phyloP scores from a whole-genome alignment of 2,329 filamentous ascomycete species.

The Lachnellula occidentalis region DNA sequence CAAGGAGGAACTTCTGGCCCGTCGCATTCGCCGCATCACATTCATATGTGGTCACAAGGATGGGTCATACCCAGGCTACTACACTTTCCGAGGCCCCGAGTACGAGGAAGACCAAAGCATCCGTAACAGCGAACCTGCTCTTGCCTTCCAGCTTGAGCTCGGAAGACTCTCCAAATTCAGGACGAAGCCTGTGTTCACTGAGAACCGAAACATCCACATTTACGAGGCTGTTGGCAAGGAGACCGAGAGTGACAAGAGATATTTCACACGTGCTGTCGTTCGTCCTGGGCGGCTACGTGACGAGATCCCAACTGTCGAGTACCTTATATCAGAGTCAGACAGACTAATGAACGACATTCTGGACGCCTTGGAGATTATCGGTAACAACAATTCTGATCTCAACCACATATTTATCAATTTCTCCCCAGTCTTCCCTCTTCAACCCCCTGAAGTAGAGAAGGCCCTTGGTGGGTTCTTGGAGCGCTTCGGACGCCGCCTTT shows the following conservation, averaged over 20 bases:
- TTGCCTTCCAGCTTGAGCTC: constrained; percentile 98
- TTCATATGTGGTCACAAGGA: constrained; percentile 96
- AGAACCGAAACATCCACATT: constrained; percentile 98
- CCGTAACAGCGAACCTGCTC: constrained; percentile 90
- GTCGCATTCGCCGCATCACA: constrained; percentile 81
- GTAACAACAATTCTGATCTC: constrained; percentile 97
- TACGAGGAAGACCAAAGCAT: constrained; percentile 94
- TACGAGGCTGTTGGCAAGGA: constrained; percentile 96
- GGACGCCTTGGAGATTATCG: constrained; percentile 95
- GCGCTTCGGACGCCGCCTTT: constrained; percentile 88
- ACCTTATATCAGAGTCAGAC: constrained; percentile 95
- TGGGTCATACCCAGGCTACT: constrained; percentile 93
- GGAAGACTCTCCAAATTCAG: constrained; percentile 92
- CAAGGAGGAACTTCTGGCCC: constrained; percentile 77
- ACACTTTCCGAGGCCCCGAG: constrained; percentile 89
- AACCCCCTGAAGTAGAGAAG: constrained; percentile 84
- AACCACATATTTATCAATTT: constrained; percentile 99
- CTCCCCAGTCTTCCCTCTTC: constrained; percentile 88
- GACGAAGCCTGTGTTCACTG: constrained; percentile 96
- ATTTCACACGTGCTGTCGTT: constrained; percentile 95
- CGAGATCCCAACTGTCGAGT: constrained; percentile 97
- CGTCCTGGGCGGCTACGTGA: constrained; percentile 90
- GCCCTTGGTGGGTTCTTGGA: constrained; percentile 93
- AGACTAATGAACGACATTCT: constrained; percentile 96
- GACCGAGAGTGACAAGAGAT: constrained; percentile 93